These are phyloP conservation scores for Metschnikowia peoriensis DNA, from an alignment of 805 yeast genomes.

Conservation along the genomic window DNA sequence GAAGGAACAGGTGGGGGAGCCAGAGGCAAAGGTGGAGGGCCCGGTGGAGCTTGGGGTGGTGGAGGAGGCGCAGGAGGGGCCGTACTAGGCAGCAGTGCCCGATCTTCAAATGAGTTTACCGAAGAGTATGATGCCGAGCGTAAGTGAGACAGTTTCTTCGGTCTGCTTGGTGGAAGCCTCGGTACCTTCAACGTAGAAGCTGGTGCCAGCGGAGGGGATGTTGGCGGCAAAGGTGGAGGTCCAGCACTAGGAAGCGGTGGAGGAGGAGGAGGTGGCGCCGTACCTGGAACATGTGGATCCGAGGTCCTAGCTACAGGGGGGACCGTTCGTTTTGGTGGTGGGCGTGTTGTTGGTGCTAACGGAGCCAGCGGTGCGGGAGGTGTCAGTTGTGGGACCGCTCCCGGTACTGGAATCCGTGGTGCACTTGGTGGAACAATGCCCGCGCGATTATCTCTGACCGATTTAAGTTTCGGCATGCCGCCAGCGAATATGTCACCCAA, in stretches of 20 bases:
- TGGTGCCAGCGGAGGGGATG: constrained; percentile 14
- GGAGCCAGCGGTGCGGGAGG: constrained; percentile 16
- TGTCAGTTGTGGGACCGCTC: constrained; percentile 12
- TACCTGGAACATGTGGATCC: constrained; percentile 18
- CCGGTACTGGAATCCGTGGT: constrained; percentile 34
- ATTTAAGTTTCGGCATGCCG: constrained; percentile 71
- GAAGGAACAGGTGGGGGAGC: constrained; percentile 14
- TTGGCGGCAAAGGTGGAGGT: constrained; percentile 22
- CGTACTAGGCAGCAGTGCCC: not conserved
- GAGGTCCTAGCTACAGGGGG: constrained; percentile 17
- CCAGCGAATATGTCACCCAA: constrained; percentile 73
- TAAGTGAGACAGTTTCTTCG: constrained; percentile 38
- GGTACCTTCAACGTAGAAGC: constrained; percentile 23
- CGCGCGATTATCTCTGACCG: constrained; percentile 34
- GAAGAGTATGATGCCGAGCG: constrained; percentile 24
- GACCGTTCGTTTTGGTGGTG: constrained; percentile 6
- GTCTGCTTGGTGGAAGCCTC: constrained; percentile 40
- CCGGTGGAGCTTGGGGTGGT: constrained; percentile 15
- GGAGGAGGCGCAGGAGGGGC: constrained; percentile 5
- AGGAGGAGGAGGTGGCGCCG: constrained; percentile 9
- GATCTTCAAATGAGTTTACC: constrained; percentile 15
- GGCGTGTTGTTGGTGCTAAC: constrained; percentile 16
- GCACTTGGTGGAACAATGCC: constrained; percentile 37
- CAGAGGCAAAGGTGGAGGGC: constrained; percentile 13
- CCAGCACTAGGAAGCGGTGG: constrained; percentile 21